A percentile compares a stretch with the other conserved stretches of the same genome.
phyloP scores from a whole-genome alignment of 306 rosid genomes.

The Hippophae gyantsensis region DNA sequence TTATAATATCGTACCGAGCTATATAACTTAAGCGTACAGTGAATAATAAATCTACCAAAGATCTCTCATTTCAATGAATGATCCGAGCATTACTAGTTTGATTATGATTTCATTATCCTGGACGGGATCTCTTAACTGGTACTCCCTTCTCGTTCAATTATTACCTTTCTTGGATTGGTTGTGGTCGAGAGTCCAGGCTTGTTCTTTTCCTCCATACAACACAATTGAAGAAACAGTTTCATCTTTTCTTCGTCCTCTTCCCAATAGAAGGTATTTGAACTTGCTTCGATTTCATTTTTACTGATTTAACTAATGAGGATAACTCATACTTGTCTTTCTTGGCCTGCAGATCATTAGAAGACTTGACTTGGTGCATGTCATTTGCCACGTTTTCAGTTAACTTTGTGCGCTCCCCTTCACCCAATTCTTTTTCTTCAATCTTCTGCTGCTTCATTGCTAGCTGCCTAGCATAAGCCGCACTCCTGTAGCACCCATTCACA shows the following conservation, averaged over 20 bases:
- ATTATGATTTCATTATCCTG: no score
- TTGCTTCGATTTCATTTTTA: constrained; percentile 66
- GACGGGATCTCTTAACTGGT: no score
- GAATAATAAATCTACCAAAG: no score
- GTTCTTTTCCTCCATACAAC: constrained; percentile 16
- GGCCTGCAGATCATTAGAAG: constrained; percentile 14
- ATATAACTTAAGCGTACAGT: no score
- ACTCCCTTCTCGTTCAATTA: no score
- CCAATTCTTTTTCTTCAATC: constrained; percentile 22
- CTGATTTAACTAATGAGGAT: constrained; percentile 47
- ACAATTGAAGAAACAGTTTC: constrained; percentile 14
- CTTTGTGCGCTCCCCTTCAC: constrained; percentile 20
- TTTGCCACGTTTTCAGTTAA: constrained; percentile 9
- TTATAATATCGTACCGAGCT: no score
- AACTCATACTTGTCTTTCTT: constrained; percentile 44
- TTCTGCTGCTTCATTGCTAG: constrained; percentile 40
- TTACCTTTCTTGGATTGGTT: constrained; percentile 10
- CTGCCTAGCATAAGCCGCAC: constrained; percentile 56
- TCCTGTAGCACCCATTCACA: constrained; percentile 41
- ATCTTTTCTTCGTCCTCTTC: constrained; percentile 21
- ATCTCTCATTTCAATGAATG: no score
- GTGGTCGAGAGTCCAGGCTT: constrained; percentile 17
- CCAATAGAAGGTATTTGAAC: constrained; percentile 26
- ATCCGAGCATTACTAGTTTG: no score
- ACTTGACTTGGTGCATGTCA: constrained; percentile 21